These are phyloP conservation scores for Fusarium verrucosum DNA, from an alignment of 2,329 filamentous ascomycete species.

Conservation along the genomic window DNA sequence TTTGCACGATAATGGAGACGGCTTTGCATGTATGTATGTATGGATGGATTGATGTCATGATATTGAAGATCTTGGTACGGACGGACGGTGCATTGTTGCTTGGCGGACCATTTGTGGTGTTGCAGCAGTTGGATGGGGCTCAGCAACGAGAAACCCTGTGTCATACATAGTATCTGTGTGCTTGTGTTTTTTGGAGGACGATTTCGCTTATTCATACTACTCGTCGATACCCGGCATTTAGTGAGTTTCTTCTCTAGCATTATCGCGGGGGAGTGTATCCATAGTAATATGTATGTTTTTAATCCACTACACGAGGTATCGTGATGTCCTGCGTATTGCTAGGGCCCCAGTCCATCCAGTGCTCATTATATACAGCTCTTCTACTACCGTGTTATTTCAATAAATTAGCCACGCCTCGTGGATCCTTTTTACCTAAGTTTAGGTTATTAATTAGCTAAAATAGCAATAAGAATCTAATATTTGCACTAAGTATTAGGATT, in stretches of 20 bases:
- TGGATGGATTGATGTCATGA: conserved; percentile 5
- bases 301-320: not conserved
- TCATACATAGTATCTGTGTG: conserved; percentile 36
- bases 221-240: conserved; percentile 50
- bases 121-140: conserved; percentile 30
- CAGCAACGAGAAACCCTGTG: conserved; percentile 24
- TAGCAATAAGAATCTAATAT: too few relatives aligned
- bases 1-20: conserved; percentile 60
- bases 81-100: conserved; percentile 29
- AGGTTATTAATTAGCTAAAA: too few relatives aligned
- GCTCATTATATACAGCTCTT: too few relatives aligned
- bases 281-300: conserved; percentile 7
- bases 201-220: conserved; percentile 42
- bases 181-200: conserved; percentile 12
- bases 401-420: too few relatives aligned
- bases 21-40: conserved; percentile 3
- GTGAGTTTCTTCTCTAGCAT: conserved; percentile 31
- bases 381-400: too few relatives aligned
- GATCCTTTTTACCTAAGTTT: too few relatives aligned
- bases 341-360: too few relatives aligned
- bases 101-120: conserved; percentile 4
- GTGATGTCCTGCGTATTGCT: not conserved
- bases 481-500: too few relatives aligned
- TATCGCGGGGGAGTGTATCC: conserved; percentile 15
- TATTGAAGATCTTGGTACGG: conserved; percentile 3